Evolutionary conservation across 345 rosid genomes (phyloP).

Genomic region (Pelargonium nanum): DNA sequence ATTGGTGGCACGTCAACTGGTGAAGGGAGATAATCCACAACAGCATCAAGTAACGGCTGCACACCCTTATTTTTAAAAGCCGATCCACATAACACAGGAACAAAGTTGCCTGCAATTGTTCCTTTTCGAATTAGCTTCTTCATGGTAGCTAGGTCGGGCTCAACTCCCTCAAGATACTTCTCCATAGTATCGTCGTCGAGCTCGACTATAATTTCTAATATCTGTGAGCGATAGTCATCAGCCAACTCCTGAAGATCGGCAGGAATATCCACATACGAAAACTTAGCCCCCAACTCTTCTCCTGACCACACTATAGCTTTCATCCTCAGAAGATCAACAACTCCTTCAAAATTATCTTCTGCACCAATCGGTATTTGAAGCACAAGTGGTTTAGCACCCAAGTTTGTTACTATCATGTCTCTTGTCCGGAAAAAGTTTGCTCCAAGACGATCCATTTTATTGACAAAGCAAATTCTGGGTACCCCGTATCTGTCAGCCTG

Average conservation of each 20-base stretch:
- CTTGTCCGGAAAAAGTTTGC: conserved; percentile 91
- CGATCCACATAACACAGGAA: conserved; percentile 85
- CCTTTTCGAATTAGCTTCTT: conserved; percentile 74
- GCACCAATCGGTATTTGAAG: conserved; percentile 83
- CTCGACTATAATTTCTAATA: conserved; percentile 67
- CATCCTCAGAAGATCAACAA: conserved; percentile 82
- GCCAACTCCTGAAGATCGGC: conserved; percentile 71
- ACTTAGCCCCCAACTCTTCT: conserved; percentile 95
- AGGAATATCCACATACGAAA: conserved; percentile 63
- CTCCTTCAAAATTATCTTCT: conserved; percentile 70
- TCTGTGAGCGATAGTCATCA: conserved; percentile 52
- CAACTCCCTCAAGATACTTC: conserved; percentile 80
- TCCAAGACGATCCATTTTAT: conserved; percentile 96
- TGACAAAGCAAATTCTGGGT: conserved; percentile 90
- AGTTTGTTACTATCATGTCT: conserved; percentile 83
- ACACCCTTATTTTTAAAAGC: conserved; percentile 95
- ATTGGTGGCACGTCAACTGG: conserved; percentile 82
- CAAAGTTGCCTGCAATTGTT: conserved; percentile 59
- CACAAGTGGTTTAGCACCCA: conserved; percentile 93
- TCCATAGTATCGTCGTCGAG: conserved; percentile 91
- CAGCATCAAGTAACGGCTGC: conserved; percentile 90
- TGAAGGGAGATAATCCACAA: conserved; percentile 84
- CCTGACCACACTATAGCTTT: conserved; percentile 88
- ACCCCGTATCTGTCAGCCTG: conserved; percentile 98
- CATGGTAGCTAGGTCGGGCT: conserved; percentile 77